Conservation (phyloP, 495 filamentous ascomycete species). For the Astrocystis sublimbata region DNA sequence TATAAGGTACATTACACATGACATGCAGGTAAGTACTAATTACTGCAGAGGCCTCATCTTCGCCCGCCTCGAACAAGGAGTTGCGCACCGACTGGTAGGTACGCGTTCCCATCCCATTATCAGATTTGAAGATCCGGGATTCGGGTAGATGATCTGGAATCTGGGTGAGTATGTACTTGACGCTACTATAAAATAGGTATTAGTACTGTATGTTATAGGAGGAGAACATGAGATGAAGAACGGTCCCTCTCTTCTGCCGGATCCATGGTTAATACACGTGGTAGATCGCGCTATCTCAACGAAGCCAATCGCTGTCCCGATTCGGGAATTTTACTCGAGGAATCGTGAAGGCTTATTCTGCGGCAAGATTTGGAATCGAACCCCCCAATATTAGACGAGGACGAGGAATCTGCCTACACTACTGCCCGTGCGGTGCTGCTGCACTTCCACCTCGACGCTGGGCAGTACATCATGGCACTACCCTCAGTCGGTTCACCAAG, state of each 20-base stretch:
- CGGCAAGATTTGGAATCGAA: slow-evolving; percentile 16
- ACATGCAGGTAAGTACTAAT: not conserved
- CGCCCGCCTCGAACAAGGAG: not conserved
- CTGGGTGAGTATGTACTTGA: not conserved
- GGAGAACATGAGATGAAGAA: not conserved
- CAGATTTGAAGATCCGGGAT: slow-evolving; percentile 1
- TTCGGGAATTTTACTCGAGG: slow-evolving; percentile 17
- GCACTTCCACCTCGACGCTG: no score
- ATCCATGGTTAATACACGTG: slow-evolving; percentile 3
- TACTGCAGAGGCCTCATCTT: no score
- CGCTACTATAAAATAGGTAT: no score
- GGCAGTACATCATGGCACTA: no score
- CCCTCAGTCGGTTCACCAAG: no score
- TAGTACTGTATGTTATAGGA: no score
- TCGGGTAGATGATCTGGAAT: not conserved
- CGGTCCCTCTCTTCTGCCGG: not conserved
- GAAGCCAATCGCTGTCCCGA: slow-evolving; percentile 4
- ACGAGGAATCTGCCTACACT: slow-evolving; percentile 12
- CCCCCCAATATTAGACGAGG: not conserved
- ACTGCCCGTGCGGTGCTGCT: not conserved
- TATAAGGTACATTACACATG: not conserved
- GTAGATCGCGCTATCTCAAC: not conserved
- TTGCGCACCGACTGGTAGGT: no score
- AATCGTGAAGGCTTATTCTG: not conserved
- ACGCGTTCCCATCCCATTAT: not conserved